Conservation (phyloP, 495 filamentous ascomycete species). For the Hypoxylon lienhwacheense region DNA sequence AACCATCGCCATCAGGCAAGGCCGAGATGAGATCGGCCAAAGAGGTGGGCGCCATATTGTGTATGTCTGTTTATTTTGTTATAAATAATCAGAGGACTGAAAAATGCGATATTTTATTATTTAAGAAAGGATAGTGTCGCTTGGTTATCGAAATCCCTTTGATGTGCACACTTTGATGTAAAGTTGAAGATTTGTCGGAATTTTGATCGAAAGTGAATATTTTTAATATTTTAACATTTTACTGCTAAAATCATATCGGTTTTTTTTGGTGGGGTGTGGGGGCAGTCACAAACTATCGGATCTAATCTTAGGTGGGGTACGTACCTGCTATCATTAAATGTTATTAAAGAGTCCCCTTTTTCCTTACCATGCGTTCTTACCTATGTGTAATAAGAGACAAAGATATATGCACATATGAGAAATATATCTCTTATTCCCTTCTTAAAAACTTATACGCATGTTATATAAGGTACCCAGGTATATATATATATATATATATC, state of each 20-base stretch:
- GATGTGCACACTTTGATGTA: too few species aligned
- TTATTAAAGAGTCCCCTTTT: background rate
- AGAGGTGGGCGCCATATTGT: conserved; percentile 36
- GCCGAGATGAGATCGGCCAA: conserved; percentile 60
- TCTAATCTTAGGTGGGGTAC: conserved; percentile 4
- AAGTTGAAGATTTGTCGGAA: conserved; percentile 12
- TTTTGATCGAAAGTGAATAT: conserved; percentile 24
- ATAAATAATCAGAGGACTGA: too few species aligned
- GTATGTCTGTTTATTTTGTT: too few species aligned
- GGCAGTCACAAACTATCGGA: conserved; percentile 16
- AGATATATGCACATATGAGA: background rate
- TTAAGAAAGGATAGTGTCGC: background rate
- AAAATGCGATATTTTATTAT: background rate
- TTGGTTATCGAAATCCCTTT: too few species aligned
- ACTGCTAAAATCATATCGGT: too few species aligned
- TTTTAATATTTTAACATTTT: too few species aligned
- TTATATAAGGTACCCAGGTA: background rate
- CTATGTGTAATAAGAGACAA: background rate
- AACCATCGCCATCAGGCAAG: conserved; percentile 67
- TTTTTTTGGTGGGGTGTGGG: conserved; percentile 34
- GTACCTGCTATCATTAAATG: background rate
- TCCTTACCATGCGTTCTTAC: background rate
- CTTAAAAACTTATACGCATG: background rate
- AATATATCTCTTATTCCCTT: background rate
- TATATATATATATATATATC: background rate